A percentile compares a stretch with the other conserved stretches of the same genome.
These are phyloP conservation scores for Mycotypha africana DNA, from an alignment of 371 early-diverging fungal species.

Conservation along the genomic window DNA sequence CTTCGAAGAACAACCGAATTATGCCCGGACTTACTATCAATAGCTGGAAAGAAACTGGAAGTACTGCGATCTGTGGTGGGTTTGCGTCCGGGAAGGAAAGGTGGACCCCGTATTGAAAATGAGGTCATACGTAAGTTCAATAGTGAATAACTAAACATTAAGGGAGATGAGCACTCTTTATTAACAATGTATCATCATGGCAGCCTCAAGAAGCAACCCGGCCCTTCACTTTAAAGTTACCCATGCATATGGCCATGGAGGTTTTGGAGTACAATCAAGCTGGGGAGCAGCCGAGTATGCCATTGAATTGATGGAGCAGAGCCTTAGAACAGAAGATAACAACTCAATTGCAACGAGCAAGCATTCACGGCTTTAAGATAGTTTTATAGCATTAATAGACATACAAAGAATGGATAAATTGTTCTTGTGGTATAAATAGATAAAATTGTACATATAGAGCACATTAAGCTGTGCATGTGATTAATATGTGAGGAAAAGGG, in stretches of 20 bases:
- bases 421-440: no score
- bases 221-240: no score
- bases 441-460: no score
- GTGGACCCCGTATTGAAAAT: slow-evolving; percentile 66
- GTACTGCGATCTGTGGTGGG: slow-evolving; percentile 64
- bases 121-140: slow-evolving; percentile 47
- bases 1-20: slow-evolving; percentile 10
- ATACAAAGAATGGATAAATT: no score
- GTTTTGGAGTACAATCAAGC: slow-evolving; percentile 66
- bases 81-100: slow-evolving; percentile 60
- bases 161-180: no score
- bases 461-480: slow-evolving; percentile 36
- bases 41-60: slow-evolving; percentile 31
- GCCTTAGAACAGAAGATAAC: no score
- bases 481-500: slow-evolving; percentile 30
- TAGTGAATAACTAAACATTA: no score
- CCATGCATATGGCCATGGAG: slow-evolving; percentile 83
- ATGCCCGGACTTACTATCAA: slow-evolving; percentile 25
- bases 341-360: no score
- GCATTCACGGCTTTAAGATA: no score
- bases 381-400: no score
- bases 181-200: no score
- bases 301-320: slow-evolving; percentile 36
- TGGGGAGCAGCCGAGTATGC: slow-evolving; percentile 66
- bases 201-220: no score